A percentile compares a stretch with the other conserved stretches of the same genome.
Conservation (phyloP, 306 rosid species). For the Corylus avellana region DNA sequence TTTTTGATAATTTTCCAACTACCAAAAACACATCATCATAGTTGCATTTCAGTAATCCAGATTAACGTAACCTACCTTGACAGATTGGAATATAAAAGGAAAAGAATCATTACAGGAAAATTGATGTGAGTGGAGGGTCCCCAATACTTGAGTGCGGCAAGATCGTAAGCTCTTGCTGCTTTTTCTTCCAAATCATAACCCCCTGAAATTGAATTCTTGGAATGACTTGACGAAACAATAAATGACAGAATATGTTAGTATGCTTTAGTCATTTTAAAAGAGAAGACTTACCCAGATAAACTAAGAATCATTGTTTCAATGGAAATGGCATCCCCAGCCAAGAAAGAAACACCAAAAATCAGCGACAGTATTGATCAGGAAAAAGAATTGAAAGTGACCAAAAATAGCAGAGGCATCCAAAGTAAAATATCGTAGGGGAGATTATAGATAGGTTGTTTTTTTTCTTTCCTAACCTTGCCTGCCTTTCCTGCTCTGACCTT, state of each 20-base stretch:
- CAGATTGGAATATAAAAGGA: slow-evolving; percentile 20
- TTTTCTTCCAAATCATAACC: slow-evolving; percentile 97
- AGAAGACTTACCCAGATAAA: slow-evolving; percentile 75
- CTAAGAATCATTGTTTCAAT: slow-evolving; percentile 49
- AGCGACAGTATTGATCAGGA: slow-evolving; percentile 19
- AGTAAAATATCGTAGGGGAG: slow-evolving; percentile 4
- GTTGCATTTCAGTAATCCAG: slow-evolving; percentile 16
- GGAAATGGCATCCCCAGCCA: slow-evolving; percentile 39
- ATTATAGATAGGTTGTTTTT: slow-evolving; percentile 7
- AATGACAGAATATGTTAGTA: slow-evolving; percentile 12
- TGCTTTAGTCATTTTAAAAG: slow-evolving; percentile 2
- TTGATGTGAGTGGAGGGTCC: slow-evolving; percentile 93
- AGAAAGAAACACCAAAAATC: slow-evolving; percentile 22
- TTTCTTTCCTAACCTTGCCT: slow-evolving; percentile 67
- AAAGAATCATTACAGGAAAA: slow-evolving; percentile 61
- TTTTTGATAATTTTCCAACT: slow-evolving; percentile 76
- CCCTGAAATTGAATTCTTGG: slow-evolving; percentile 59
- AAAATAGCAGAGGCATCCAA: slow-evolving; percentile 16
- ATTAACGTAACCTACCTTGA: neutral
- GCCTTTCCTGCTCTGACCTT: slow-evolving; percentile 96
- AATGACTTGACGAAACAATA: slow-evolving; percentile 28
- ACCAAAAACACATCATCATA: slow-evolving; percentile 21
- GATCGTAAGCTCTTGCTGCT: slow-evolving; percentile 95
- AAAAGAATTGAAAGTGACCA: slow-evolving; percentile 20
- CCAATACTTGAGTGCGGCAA: slow-evolving; percentile 97